A percentile compares a stretch with the other conserved stretches of the same genome.
Conservation (phyloP, 2,329 filamentous ascomycete species). For the Cadophora malorum region DNA sequence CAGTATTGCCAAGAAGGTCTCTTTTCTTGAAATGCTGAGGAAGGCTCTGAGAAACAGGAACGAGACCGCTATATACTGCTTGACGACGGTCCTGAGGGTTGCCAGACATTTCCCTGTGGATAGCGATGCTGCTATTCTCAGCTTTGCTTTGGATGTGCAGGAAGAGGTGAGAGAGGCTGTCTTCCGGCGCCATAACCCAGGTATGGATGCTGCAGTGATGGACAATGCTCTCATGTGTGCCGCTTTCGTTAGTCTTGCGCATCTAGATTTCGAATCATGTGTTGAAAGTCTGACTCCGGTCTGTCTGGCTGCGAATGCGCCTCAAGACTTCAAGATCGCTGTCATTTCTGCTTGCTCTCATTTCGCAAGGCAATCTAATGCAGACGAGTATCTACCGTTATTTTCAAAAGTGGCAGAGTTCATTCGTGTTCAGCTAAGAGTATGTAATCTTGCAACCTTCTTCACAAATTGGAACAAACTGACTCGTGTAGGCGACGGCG, state of each 20-base stretch:
- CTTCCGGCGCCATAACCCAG: constrained; percentile 59
- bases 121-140: constrained; percentile 63
- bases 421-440: constrained; percentile 63
- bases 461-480: constrained; percentile 26
- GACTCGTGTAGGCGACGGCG: constrained; percentile 34
- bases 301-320: constrained; percentile 63
- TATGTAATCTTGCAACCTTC: constrained; percentile 42
- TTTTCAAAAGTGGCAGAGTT: constrained; percentile 62
- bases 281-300: constrained; percentile 61
- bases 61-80: constrained; percentile 70
- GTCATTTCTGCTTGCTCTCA: constrained; percentile 67
- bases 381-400: constrained; percentile 58
- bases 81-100: constrained; percentile 66
- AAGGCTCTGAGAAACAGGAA: constrained; percentile 69
- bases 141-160: constrained; percentile 73
- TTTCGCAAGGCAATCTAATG: constrained; percentile 60
- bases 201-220: constrained; percentile 57
- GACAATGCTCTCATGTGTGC: constrained; percentile 71
- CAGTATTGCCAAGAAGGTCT: constrained; percentile 69
- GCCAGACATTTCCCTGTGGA: constrained; percentile 69
- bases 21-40: constrained; percentile 67
- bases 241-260: constrained; percentile 68
- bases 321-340: constrained; percentile 66
- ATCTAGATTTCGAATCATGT: constrained; percentile 65
- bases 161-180: constrained; percentile 71